phyloP scores from a whole-genome alignment of 1,139 yeast species.

The Yamadazyma epiphylla region DNA sequence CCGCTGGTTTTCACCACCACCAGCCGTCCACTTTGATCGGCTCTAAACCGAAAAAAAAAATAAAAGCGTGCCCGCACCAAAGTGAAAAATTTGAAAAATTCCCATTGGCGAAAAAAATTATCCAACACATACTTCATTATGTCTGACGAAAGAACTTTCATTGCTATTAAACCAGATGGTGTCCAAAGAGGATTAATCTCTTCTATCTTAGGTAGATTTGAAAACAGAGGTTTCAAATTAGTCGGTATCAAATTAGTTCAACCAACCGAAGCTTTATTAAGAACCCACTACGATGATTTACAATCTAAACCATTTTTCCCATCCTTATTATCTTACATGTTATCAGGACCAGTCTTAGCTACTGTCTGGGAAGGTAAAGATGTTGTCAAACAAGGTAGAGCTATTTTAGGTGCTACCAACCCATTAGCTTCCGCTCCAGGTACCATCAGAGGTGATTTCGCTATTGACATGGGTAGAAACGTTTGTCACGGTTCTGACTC shows the following conservation, averaged over 20 bases:
- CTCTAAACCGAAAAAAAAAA: no score
- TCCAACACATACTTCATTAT: slow-evolving; percentile 13
- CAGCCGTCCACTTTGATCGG: no score
- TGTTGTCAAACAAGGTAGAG: slow-evolving; percentile 98
- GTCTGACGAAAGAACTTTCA: slow-evolving; percentile 91
- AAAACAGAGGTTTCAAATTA: slow-evolving; percentile 95
- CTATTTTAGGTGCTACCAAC: slow-evolving; percentile 98
- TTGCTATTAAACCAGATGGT: slow-evolving; percentile 99
- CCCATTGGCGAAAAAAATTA: slow-evolving; percentile 2
- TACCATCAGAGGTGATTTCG: slow-evolving; percentile 98
- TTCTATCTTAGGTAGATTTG: slow-evolving; percentile 89
- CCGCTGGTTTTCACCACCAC: background rate
- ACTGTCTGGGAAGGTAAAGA: slow-evolving; percentile 99
- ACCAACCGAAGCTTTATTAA: slow-evolving; percentile 84
- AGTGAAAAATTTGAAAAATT: slow-evolving; percentile 3
- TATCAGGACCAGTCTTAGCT: slow-evolving; percentile 97
- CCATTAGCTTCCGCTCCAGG: slow-evolving; percentile 98
- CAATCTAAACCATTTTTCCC: slow-evolving; percentile 98
- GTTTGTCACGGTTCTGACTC: slow-evolving; percentile 99
- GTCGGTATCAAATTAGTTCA: slow-evolving; percentile 90
- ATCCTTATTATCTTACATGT: slow-evolving; percentile 90
- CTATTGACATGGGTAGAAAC: slow-evolving; percentile 98
- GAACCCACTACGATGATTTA: slow-evolving; percentile 94
- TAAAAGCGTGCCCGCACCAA: background rate
- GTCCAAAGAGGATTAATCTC: slow-evolving; percentile 98